Percentiles rank a stretch among this genome's conserved stretches.
Conservation (phyloP, 768 basidiomycete species). For the Suillus clintonianus region DNA sequence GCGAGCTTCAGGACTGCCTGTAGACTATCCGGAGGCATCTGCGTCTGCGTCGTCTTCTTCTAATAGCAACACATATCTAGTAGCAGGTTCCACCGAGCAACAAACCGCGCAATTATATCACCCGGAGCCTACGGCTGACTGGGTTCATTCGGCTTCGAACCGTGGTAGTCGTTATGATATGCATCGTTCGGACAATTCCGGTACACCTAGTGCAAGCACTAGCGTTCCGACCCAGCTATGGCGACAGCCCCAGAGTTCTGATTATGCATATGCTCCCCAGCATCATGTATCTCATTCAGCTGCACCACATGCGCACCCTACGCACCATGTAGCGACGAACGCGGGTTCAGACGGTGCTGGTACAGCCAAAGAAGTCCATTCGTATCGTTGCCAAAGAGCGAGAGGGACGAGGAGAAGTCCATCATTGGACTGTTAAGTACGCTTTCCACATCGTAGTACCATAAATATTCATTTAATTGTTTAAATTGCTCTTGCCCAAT, state of each 20-base stretch:
- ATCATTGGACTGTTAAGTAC: no score
- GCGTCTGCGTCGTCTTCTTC: no score
- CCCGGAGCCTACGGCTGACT: neutral
- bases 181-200: neutral
- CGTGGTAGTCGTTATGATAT: neutral
- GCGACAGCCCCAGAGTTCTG: slow-evolving; percentile 29
- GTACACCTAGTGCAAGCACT: neutral
- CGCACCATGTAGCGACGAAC: no score
- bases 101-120: neutral
- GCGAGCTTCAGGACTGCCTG: slow-evolving; percentile 26
- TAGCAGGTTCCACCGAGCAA: neutral
- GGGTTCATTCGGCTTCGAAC: neutral
- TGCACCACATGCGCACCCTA: slow-evolving; percentile 12
- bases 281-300: slow-evolving; percentile 13
- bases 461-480: no score
- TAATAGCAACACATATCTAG: neutral
- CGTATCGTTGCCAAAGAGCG: no score
- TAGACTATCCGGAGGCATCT: neutral
- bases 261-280: slow-evolving; percentile 28
- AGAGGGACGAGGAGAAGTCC: no score
- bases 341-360: no score
- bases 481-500: no score
- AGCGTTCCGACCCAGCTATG: slow-evolving; percentile 17
- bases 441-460: no score
- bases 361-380: no score